phyloP scores from a whole-genome alignment of 768 basidiomycete genomes.

The Podaxis rugospora region DNA sequence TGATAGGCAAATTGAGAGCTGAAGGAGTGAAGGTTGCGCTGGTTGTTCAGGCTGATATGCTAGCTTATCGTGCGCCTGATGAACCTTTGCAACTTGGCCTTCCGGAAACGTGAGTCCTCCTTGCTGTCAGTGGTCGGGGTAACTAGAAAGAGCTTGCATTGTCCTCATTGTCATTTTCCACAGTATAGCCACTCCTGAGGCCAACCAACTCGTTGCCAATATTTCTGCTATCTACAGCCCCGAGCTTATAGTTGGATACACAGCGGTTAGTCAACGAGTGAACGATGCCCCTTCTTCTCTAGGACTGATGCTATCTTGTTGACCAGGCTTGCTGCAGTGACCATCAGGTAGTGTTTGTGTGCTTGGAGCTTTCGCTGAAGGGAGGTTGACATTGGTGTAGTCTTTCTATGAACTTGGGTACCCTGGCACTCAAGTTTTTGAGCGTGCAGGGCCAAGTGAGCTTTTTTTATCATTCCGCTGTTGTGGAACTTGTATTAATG shows the following conservation, averaged over 20 bases:
- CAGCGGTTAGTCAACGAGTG: conserved; percentile 38
- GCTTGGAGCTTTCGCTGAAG: background rate
- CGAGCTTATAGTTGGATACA: conserved; percentile 66
- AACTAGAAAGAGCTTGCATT: background rate
- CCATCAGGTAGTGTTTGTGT: conserved; percentile 53
- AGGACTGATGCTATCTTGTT: background rate
- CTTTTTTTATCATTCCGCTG: conserved; percentile 7
- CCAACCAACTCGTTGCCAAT: conserved; percentile 69
- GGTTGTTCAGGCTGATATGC: conserved; percentile 93
- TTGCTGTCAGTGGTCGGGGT: background rate
- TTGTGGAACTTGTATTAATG: background rate
- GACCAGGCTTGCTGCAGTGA: conserved; percentile 84
- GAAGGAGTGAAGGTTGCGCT: conserved; percentile 64
- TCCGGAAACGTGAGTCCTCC: conserved; percentile 54
- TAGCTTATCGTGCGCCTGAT: conserved; percentile 72
- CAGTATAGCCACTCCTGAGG: conserved; percentile 79
- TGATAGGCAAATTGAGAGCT: conserved; percentile 52
- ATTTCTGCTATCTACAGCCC: conserved; percentile 78
- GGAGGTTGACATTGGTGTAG: conserved; percentile 28
- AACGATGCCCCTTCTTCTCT: background rate
- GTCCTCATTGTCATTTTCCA: background rate
- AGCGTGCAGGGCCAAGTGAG: conserved; percentile 73
- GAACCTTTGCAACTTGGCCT: conserved; percentile 85
- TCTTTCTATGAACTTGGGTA: conserved; percentile 81
- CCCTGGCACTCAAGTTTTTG: conserved; percentile 84